Percentiles rank a stretch among this genome's conserved stretches.
Conservation (phyloP, 768 basidiomycete species). For the Lactifluus volemus region DNA sequence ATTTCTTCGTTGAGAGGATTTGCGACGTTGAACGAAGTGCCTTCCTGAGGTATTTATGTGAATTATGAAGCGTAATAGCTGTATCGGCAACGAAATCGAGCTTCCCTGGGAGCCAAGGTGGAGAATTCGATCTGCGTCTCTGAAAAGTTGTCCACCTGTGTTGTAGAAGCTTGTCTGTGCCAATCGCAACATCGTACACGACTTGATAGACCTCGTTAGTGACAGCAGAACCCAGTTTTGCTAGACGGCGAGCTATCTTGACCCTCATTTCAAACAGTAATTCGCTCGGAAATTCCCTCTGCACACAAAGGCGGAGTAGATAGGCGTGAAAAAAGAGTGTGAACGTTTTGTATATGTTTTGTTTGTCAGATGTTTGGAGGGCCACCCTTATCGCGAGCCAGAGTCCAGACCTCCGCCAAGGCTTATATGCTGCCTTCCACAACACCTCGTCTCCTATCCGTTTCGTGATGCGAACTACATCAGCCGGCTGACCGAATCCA, state of each 20-base stretch:
- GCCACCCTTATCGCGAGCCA: background rate
- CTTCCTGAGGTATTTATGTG: too few relatives aligned
- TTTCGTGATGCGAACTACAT: background rate
- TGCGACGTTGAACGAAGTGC: too few relatives aligned
- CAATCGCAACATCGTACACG: background rate
- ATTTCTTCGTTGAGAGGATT: too few relatives aligned
- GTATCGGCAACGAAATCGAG: too few relatives aligned
- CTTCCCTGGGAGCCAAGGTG: too few relatives aligned
- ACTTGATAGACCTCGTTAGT: background rate
- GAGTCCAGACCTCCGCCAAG: background rate
- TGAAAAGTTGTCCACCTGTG: too few relatives aligned
- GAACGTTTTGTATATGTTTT: background rate
- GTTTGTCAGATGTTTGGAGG: background rate
- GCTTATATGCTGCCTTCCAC: background rate
- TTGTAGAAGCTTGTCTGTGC: background rate
- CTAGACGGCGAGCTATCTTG: background rate
- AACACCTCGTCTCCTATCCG: background rate
- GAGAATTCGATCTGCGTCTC: too few relatives aligned
- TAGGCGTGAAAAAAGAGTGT: too few relatives aligned
- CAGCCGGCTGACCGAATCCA: background rate
- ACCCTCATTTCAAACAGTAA: too few relatives aligned
- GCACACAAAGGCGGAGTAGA: too few relatives aligned
- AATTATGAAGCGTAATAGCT: too few relatives aligned
- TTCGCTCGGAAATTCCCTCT: too few relatives aligned
- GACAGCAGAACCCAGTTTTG: background rate